These are phyloP conservation scores for Ascochyta clinopodiicola DNA, from an alignment of 2,329 filamentous ascomycete species.

Conservation along the genomic window DNA sequence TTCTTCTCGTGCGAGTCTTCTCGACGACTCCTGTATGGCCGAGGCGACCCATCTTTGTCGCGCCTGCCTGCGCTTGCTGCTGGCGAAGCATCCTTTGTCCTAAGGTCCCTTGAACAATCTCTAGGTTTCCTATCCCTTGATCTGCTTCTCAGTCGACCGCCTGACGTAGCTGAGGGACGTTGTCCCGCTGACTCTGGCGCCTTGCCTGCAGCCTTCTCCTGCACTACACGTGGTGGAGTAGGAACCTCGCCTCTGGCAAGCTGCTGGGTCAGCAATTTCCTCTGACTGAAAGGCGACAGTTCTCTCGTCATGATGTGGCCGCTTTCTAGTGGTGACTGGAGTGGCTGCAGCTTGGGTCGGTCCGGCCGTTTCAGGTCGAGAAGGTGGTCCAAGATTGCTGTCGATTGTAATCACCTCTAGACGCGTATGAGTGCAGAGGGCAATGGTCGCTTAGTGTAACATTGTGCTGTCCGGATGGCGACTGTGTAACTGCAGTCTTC, in stretches of 20 bases:
- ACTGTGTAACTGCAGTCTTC: slow-evolving; percentile 4
- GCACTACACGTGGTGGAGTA: slow-evolving; percentile 26
- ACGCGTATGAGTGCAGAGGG: neutral
- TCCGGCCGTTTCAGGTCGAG: slow-evolving; percentile 8
- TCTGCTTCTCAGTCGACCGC: slow-evolving; percentile 24
- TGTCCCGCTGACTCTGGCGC: slow-evolving; percentile 18
- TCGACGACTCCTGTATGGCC: slow-evolving; percentile 37
- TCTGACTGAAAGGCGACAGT: slow-evolving; percentile 42
- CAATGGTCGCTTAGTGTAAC: slow-evolving; percentile 1
- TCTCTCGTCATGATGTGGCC: slow-evolving; percentile 33
- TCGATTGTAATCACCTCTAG: neutral
- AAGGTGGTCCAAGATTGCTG: neutral
- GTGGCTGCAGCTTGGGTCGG: slow-evolving; percentile 1
- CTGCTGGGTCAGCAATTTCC: slow-evolving; percentile 38
- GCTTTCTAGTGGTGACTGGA: neutral
- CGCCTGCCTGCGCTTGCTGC: slow-evolving; percentile 15
- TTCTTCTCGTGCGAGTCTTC: slow-evolving; percentile 24
- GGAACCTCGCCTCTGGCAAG: slow-evolving; percentile 25
- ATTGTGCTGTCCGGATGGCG: neutral
- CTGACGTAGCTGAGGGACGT: slow-evolving; percentile 17
- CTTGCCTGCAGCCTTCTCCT: slow-evolving; percentile 13
- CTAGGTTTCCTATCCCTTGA: slow-evolving; percentile 20
- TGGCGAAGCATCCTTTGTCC: slow-evolving; percentile 20
- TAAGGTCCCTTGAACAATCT: slow-evolving; percentile 21
- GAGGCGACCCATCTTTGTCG: slow-evolving; percentile 31